Percentiles rank a stretch among this genome's conserved stretches.
Evolutionary conservation across 2,329 filamentous ascomycete genomes (phyloP).

Genomic region (Ophiognomonia clavigignenti-juglandacearum): DNA sequence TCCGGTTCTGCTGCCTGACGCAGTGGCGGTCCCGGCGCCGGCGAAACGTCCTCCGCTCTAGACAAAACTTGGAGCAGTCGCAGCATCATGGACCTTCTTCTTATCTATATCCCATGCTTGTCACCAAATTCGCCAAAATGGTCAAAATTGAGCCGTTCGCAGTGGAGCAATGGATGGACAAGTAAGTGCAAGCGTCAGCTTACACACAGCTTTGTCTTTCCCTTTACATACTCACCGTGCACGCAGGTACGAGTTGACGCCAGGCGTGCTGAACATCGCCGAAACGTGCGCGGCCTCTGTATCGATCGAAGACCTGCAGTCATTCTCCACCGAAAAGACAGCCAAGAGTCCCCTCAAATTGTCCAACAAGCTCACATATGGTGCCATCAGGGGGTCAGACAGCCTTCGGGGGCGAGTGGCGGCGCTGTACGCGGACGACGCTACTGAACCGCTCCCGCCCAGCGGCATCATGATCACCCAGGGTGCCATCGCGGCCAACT

Average conservation of each 20-base stretch:
- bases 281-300: constrained; percentile 76
- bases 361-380: constrained; percentile 64
- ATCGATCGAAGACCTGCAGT: constrained; percentile 62
- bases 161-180: constrained; percentile 69
- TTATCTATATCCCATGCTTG: not conserved
- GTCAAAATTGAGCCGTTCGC: constrained; percentile 55
- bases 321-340: constrained; percentile 51
- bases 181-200: constrained; percentile 1
- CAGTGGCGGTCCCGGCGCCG: no score
- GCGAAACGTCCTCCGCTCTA: no score
- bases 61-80: no score
- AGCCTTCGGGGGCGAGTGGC: constrained; percentile 61
- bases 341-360: constrained; percentile 39
- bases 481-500: constrained; percentile 82
- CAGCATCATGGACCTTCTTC: no score
- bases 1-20: no score
- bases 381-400: constrained; percentile 64
- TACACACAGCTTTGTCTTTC: not conserved
- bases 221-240: constrained; percentile 3
- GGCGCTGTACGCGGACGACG: constrained; percentile 54
- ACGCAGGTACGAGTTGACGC: constrained; percentile 46
- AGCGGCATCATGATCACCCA: constrained; percentile 72
- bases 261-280: constrained; percentile 63
- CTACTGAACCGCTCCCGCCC: constrained; percentile 33
- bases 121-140: constrained; percentile 21